These are phyloP conservation scores for Beauveria caledonica DNA, from an alignment of 2,329 filamentous ascomycete genomes.

Conservation along the genomic window DNA sequence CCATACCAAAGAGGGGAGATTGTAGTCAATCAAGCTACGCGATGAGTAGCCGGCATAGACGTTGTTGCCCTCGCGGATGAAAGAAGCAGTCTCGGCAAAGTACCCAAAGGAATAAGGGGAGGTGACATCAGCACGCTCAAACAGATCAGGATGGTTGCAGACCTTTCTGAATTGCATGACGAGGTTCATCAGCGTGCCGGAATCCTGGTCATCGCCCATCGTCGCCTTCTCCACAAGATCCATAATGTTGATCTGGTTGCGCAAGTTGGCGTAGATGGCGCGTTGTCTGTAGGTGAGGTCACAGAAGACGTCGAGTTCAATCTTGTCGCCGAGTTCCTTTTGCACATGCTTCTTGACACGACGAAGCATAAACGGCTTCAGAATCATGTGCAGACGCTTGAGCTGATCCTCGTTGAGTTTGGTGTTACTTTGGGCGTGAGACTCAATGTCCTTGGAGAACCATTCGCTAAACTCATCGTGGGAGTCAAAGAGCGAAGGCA, in stretches of 20 bases:
- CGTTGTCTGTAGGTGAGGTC: constrained; percentile 93
- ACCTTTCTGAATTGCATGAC: constrained; percentile 99
- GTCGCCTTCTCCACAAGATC: constrained; percentile 97
- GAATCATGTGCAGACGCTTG: constrained; percentile 93
- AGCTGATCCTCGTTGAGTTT: constrained; percentile 98
- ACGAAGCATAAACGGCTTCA: constrained; percentile 98
- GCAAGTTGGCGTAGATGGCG: constrained; percentile 82
- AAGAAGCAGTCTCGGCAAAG: constrained; percentile 92
- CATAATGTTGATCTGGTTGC: constrained; percentile 97
- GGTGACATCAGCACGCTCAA: constrained; percentile 85
- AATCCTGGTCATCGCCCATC: constrained; percentile 87
- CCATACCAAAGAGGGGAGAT: constrained; percentile 74
- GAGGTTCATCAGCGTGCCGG: constrained; percentile 94
- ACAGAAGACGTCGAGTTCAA: constrained; percentile 92
- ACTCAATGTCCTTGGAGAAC: constrained; percentile 96
- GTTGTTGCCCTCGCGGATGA: constrained; percentile 77
- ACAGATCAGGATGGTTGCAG: constrained; percentile 95
- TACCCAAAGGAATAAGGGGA: constrained; percentile 78
- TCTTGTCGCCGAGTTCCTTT: constrained; percentile 98
- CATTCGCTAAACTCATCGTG: constrained; percentile 90
- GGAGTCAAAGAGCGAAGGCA: constrained; percentile 96
- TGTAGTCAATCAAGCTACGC: constrained; percentile 76
- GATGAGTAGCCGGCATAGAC: constrained; percentile 82
- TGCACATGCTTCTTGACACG: constrained; percentile 99
- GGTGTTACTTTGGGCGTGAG: constrained; percentile 97